Evolutionary conservation across 805 yeast genomes (phyloP), one percentile per base, ranked within the genome.

Genomic region (Candida bentonensis): DNA sequence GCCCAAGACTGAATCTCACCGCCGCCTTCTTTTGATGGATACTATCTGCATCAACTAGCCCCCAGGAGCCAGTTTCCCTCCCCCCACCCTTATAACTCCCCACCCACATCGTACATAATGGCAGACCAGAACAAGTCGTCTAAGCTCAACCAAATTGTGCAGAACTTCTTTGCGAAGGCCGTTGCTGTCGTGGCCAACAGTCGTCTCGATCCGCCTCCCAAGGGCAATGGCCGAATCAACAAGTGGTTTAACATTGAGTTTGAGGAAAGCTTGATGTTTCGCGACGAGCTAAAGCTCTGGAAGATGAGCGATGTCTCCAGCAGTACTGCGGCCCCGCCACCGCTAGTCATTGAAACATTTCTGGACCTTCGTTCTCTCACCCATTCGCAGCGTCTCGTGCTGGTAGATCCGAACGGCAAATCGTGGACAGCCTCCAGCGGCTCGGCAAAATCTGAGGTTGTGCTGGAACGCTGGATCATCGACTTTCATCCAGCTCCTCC

Each of bases 401-500:
- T 83, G 33, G 66, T 66, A 23, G 88, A 81, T 51, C 70, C 68
- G 2, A 68, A 69, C 4, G 73, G 70, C 21, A 67, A 68, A 49
- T 43, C 51, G n/a, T 53, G 52, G 50, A 52, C 70, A 13, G 78
- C 81, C 73, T 67, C 80, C 7, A 74, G 70, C 47, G 81, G 80
- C 13, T 67, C 72, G 2, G 76, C 73, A 54, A 82, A 82, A 54
- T 69, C 76, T 15, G 97, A 89, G 60, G 74, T 92, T n/a, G 96
- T 92, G 2, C 64, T 92, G 46, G 98, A 92, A 57, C 71, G 98
- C 47, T 92, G 98, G 98, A 68, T 86, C 21, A 64, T 92, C 26
- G 95, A 88, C 59, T 73, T 88, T 48, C 88, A 82, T 54, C 62
- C 73, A 15, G 65, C 63, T 36, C 60, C 58, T 11, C 7, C 13